Percentiles rank a stretch among this genome's conserved stretches.
phyloP scores from a whole-genome alignment of 164 flowering plant genomes.

The Magnolia changhungtana region DNA sequence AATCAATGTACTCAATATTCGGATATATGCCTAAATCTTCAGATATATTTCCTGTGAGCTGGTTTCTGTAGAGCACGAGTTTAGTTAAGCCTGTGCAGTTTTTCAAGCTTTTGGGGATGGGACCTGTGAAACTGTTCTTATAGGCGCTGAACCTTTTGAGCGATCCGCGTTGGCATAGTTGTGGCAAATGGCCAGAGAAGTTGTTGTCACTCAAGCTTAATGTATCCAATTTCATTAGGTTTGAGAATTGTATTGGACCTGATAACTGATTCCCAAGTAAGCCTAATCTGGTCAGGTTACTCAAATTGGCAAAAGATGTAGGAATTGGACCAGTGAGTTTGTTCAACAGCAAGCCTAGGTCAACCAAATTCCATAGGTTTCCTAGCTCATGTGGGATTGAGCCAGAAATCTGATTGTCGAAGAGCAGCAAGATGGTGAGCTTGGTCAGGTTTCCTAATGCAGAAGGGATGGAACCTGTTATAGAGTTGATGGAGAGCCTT shows the following conservation, averaged over 20 bases:
- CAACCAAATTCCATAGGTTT: background rate
- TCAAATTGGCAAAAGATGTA: background rate
- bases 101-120: conserved; percentile 23
- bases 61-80: conserved; percentile 20
- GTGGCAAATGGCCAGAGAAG: conserved; percentile 21
- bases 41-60: conserved; percentile 18
- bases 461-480: conserved; percentile 7
- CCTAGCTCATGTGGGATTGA: background rate
- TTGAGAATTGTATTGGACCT: background rate
- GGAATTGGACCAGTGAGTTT: conserved; percentile 5
- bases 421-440: background rate
- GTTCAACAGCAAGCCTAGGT: conserved; percentile 3
- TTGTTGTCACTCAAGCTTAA: conserved; percentile 17
- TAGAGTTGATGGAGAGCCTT: background rate
- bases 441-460: background rate
- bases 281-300: conserved; percentile 5
- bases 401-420: conserved; percentile 4
- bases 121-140: conserved; percentile 20
- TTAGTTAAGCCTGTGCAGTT: conserved; percentile 20
- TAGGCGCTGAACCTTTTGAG: conserved; percentile 14
- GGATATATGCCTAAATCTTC: conserved; percentile 22
- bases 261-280: background rate
- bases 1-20: background rate
- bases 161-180: conserved; percentile 17
- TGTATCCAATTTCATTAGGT: background rate